A percentile compares a stretch with the other conserved stretches of the same genome.
Evolutionary conservation across 1,284 basidiomycete genomes (phyloP).

Genomic region (Bondarzewia mesenterica): DNA sequence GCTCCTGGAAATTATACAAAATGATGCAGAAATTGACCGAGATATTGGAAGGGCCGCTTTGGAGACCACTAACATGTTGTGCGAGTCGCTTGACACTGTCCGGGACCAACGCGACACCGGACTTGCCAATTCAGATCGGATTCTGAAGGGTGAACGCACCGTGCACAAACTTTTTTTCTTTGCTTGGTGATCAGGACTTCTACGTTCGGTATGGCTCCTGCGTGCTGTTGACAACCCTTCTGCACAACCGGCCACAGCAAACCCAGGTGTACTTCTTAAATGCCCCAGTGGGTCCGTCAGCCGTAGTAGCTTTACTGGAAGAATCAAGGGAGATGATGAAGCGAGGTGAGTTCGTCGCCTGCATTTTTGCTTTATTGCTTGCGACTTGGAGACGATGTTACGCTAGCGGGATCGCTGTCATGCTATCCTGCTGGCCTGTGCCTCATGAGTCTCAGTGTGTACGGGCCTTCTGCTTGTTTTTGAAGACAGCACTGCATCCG

Average conservation of each 20-base stretch:
- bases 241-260: slow-evolving; percentile 71
- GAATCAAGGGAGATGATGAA: slow-evolving; percentile 80
- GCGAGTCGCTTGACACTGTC: slow-evolving; percentile 49
- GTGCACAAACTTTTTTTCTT: slow-evolving; percentile 70
- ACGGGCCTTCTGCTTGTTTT: too few species aligned
- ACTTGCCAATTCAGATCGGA: slow-evolving; percentile 63
- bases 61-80: slow-evolving; percentile 77
- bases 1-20: slow-evolving; percentile 73
- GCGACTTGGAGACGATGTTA: too few species aligned
- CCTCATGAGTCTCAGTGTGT: too few species aligned
- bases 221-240: slow-evolving; percentile 74
- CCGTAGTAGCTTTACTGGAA: slow-evolving; percentile 67
- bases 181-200: slow-evolving; percentile 74
- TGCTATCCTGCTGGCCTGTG: too few species aligned
- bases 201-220: slow-evolving; percentile 85
- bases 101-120: slow-evolving; percentile 51
- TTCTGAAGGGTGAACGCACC: slow-evolving; percentile 65
- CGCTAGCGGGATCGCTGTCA: too few species aligned
- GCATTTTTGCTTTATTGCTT: too few species aligned
- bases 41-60: slow-evolving; percentile 88
- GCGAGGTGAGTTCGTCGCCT: slow-evolving; percentile 55
- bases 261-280: slow-evolving; percentile 89
- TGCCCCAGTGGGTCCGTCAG: slow-evolving; percentile 66
- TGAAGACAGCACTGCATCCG: too few species aligned
- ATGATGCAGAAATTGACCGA: slow-evolving; percentile 81